Base-by-base conservation (phyloP, 106 monocot species). In the Allium cepa region DNA sequence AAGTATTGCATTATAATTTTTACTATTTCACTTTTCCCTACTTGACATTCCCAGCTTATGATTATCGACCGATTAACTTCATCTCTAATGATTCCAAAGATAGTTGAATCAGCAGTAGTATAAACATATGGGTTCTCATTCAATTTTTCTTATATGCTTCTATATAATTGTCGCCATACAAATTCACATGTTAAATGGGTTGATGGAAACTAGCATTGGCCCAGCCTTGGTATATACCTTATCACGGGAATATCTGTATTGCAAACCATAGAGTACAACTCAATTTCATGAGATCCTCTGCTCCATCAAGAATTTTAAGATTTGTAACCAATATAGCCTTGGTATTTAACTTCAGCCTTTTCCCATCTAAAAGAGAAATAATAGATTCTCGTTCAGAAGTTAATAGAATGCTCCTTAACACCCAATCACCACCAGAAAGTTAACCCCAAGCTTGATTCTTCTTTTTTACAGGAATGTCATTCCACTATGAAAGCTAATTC, bases 341-440 rank as follows among this genome's bases (percentile, higher is more conserved):
- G 68, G 73, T 80, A 50, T 79, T 80, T 60, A 82, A 48, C 61
- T 74, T 88, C 17, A 91, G 26, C 62, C 86, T 85, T 73, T 79
- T 83, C 17, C 83, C 91, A 64, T 92, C 82, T 56, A 67, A 66
- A 78, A 92, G 72, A 67, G 76, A 78, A 48, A 97, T 63, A 64
- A 92, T 62, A 62, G 92, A 82, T 62, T 92, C 86, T 56, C 63
- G 28, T 49, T 79, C 96, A 70, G 78, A 70, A 46, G 79, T 82
- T 56, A 88, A 84, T 51, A 89, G 58, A 71, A 97, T 73, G 52
- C 58, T 89, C 17, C 92, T 86, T 53, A 97, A 70, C 59, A 77
- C 78, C 96, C 96, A 97, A 48, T 89, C 79, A 70, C 96, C 92
- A 88, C 80, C 79, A 11, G 82, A 50, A 78, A 97, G 88, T 68